Base-by-base conservation (phyloP, 805 yeast species). In the Hanseniaspora mollemarum region DNA sequence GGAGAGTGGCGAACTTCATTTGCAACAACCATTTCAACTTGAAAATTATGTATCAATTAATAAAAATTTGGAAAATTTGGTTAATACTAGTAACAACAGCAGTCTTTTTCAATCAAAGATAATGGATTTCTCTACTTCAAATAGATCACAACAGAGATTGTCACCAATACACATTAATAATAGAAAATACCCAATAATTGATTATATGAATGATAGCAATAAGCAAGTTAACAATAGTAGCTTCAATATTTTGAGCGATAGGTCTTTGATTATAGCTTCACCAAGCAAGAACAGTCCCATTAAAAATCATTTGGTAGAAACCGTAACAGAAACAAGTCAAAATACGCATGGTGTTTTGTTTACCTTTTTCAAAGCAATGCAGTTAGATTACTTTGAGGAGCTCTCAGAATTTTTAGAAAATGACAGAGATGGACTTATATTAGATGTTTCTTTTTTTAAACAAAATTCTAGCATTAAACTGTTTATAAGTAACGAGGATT, bases 111-210 rank as follows among this genome's bases (percentile, higher is more conserved):
- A 39, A 22, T 39, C 51, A 1, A 46, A 46, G 18, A 39, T 46
- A n/a, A 13, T 39, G 26, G 51, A 46, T 35, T 39, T 46, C 29
- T 46, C 51, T 15, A 40, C 40, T 6, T 22, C 40, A 19, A 46
- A 40, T 15, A 46, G 40, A 26, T 46, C 51, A 4, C 51, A 46
- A 24, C 51, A 46, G 25, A 39, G 51, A 19, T 28, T 46, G n/a
- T 46, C 51, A 13, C 51, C 51, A 13, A 46, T 46, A 10, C 51
- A 46, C 40, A 46, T 46, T 12, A 46, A 46, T 28, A 46, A 46
- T 29, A 31, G 51, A 32, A 46, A 46, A 16, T 40, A 46, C 25
- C 51, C 51, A 2, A 46, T 46, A 1, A 46, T 46, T 4, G 51
- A 46, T 33, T 46, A 46, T 29, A 39, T 46, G 21, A 41, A 36